Base-by-base conservation (phyloP, 352 stramenopile species). In the Blastocystis sp. region DNA sequence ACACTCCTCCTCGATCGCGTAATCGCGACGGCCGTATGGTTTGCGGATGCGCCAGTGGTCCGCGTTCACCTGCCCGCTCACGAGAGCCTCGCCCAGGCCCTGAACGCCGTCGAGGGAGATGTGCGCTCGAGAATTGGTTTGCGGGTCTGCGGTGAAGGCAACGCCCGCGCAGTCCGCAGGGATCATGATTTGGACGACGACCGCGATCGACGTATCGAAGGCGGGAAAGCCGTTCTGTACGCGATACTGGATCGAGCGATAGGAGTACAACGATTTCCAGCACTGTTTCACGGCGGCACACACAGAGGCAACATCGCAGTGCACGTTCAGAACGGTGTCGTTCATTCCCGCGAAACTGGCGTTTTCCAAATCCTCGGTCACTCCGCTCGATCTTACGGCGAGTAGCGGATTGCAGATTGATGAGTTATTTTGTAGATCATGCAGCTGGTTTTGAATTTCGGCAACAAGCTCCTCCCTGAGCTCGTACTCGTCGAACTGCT, bases 331-430 rank as follows among this genome's bases (percentile, higher is more conserved):
- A 40, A 88, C 38, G 4, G 78, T 78, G 11, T 88, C 78, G 52
- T 88, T 76, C 59, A 88, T 88, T 68, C 78, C 78, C 10, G 78
- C 78, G 62, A 88, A 88, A 57, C 64, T 79, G 17, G 78, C 78
- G 63, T 60, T 65, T 34, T 79, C 78, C 68, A 88, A 61, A 61
- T 88, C 78, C 57, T 88, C 78, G 2, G 78, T 65, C 28, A 79
- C 54, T 52, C 64, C 78, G 17, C 64, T 79, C 21, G 78, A 88
- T 43, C 78, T 60, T 10, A 88, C 68, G 3, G 78, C 78, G 11
- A 88, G 63, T 14, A 88, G 78, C 59, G 74, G 74, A 28, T 84
- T 14, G 3, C 52, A 24, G 66, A 84, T 84, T 0, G 19, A 59
- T 52, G 52, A 69, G 14, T 66, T 66, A 19, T 48, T 66, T 11